Conservation (phyloP, 768 basidiomycete species). For the Tylopilus intermedius region DNA sequence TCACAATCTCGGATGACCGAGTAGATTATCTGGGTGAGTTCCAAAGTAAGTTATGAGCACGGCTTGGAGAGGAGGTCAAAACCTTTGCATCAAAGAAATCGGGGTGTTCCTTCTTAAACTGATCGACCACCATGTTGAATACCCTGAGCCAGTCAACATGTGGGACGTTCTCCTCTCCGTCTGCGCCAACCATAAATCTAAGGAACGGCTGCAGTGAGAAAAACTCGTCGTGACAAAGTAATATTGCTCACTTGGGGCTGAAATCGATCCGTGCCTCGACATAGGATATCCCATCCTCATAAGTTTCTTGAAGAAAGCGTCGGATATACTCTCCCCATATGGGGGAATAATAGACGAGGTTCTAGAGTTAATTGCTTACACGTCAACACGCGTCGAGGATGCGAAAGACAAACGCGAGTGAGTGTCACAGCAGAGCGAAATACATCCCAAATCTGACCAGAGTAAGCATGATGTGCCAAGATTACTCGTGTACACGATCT, state of each 20-base stretch:
- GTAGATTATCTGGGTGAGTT: slow-evolving; percentile 57
- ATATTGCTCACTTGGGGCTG: slow-evolving; percentile 41
- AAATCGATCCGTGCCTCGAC: slow-evolving; percentile 68
- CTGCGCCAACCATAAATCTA: slow-evolving; percentile 53
- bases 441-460: slow-evolving; percentile 67
- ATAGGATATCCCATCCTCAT: slow-evolving; percentile 71
- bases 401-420: slow-evolving; percentile 36
- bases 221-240: neutral
- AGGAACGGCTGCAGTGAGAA: neutral
- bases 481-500: neutral
- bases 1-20: slow-evolving; percentile 54
- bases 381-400: neutral
- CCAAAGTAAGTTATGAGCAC: neutral
- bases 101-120: slow-evolving; percentile 52
- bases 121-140: slow-evolving; percentile 47
- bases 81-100: slow-evolving; percentile 69
- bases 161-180: slow-evolving; percentile 53
- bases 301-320: slow-evolving; percentile 55
- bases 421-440: slow-evolving; percentile 54
- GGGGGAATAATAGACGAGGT: slow-evolving; percentile 46
- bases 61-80: slow-evolving; percentile 4
- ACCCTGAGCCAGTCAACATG: slow-evolving; percentile 56
- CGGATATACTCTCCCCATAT: slow-evolving; percentile 57
- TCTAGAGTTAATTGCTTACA: slow-evolving; percentile 20
- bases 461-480: neutral